phyloP scores from a whole-genome alignment of 495 filamentous ascomycete species.

The Bathelium albidoporum region DNA sequence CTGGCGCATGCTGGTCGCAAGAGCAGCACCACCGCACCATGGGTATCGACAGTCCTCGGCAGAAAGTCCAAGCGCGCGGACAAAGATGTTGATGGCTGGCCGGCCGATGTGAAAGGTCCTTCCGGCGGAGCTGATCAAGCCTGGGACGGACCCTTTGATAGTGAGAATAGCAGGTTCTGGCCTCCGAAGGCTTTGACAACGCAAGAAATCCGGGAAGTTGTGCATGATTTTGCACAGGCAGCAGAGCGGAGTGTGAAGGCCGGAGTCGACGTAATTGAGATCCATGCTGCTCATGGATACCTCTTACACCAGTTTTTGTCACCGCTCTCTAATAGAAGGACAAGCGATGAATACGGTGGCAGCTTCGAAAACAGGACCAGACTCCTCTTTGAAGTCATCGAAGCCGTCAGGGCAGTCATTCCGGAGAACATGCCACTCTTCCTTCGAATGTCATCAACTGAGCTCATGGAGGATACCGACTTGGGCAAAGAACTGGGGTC shows the following conservation, averaged over 20 bases:
- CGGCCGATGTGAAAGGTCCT: slow-evolving; percentile 52
- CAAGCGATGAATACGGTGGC: slow-evolving; percentile 47
- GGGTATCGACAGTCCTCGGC: slow-evolving; percentile 33
- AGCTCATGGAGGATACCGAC: slow-evolving; percentile 55
- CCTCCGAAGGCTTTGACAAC: slow-evolving; percentile 49
- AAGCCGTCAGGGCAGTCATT: slow-evolving; percentile 43
- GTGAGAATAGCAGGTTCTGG: slow-evolving; percentile 10
- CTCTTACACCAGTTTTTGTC: slow-evolving; percentile 29
- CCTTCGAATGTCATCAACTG: slow-evolving; percentile 58
- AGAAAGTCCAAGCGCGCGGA: slow-evolving; percentile 35
- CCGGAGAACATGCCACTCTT: slow-evolving; percentile 54
- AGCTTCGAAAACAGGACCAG: slow-evolving; percentile 34
- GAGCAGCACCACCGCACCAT: slow-evolving; percentile 53
- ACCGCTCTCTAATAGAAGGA: slow-evolving; percentile 28
- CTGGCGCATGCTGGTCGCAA: slow-evolving; percentile 68
- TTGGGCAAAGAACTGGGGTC: slow-evolving; percentile 38
- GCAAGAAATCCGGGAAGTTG: slow-evolving; percentile 52
- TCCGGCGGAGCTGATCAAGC: slow-evolving; percentile 31
- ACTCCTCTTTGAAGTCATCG: slow-evolving; percentile 42
- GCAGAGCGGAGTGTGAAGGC: slow-evolving; percentile 52
- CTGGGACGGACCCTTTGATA: slow-evolving; percentile 11
- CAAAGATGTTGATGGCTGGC: slow-evolving; percentile 56
- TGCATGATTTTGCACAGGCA: slow-evolving; percentile 49
- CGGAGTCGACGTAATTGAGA: slow-evolving; percentile 55
- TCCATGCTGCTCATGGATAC: slow-evolving; percentile 34